Conservation (phyloP, 306 rosid species). For the Dalbergia cultrata region DNA sequence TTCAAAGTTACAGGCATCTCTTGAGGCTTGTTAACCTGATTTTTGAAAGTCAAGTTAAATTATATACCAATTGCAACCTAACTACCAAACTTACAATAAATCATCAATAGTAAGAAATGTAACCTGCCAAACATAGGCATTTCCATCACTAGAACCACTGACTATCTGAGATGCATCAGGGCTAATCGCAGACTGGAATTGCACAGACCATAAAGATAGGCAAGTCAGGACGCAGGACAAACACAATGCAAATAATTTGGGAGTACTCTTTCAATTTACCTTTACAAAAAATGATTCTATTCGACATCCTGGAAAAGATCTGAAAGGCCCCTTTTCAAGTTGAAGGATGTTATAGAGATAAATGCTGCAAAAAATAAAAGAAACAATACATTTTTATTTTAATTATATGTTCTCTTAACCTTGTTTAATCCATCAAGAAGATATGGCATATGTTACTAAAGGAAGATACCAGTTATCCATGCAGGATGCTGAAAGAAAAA, state of each 20-base stretch:
- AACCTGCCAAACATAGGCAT: conserved; percentile 92
- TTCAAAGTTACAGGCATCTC: conserved; percentile 65
- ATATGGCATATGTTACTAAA: conserved; percentile 1
- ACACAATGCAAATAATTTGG: background rate
- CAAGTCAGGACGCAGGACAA: conserved; percentile 28
- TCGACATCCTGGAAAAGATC: conserved; percentile 77
- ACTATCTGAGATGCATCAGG: conserved; percentile 85
- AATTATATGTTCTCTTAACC: background rate
- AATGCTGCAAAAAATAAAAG: conserved; percentile 59
- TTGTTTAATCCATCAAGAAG: conserved; percentile 22
- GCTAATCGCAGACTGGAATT: conserved; percentile 81
- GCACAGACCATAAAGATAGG: conserved; percentile 39
- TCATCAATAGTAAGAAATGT: conserved; percentile 34
- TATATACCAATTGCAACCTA: conserved; percentile 6
- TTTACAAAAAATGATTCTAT: conserved; percentile 90
- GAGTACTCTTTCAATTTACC: conserved; percentile 52
- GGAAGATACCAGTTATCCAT: conserved; percentile 83
- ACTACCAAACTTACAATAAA: conserved; percentile 5
- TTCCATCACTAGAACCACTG: conserved; percentile 91
- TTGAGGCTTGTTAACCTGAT: conserved; percentile 78
- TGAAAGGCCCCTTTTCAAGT: conserved; percentile 83
- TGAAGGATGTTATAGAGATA: conserved; percentile 82
- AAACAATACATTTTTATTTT: background rate
- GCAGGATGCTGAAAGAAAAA: conserved; percentile 88
- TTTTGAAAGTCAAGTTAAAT: conserved; percentile 43